phyloP scores from a whole-genome alignment of 2,329 filamentous ascomycete species.

The Epichloe sibirici region DNA sequence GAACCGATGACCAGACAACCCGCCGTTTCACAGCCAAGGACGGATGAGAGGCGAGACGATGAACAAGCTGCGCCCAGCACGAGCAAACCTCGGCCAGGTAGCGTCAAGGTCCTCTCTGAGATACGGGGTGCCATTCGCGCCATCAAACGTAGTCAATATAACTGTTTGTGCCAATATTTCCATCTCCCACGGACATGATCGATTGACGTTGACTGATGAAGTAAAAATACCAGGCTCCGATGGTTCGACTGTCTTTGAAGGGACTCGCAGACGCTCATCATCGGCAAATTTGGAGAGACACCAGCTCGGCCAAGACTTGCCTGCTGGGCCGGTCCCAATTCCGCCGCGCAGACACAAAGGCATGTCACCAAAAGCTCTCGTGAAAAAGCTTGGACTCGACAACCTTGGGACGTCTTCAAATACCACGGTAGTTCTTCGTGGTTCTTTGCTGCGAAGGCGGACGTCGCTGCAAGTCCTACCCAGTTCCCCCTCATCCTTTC shows the following conservation, averaged over 20 bases:
- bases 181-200: neutral
- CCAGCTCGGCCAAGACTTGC: neutral
- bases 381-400: conserved; percentile 16
- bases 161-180: conserved; percentile 10
- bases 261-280: conserved; percentile 2
- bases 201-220: neutral
- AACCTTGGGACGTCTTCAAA: conserved; percentile 14
- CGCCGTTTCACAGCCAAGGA: neutral
- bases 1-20: conserved; percentile 6
- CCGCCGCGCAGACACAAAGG: conserved; percentile 9
- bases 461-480: conserved; percentile 16
- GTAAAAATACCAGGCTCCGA: conserved; percentile 12
- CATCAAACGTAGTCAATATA: conserved; percentile 18
- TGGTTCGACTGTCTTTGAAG: conserved; percentile 10
- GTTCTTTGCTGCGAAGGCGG: conserved; percentile 9
- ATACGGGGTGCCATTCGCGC: conserved; percentile 22
- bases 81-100: conserved; percentile 15
- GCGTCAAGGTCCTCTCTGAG: conserved; percentile 23
- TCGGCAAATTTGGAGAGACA: neutral
- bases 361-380: conserved; percentile 13
- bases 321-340: neutral
- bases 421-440: conserved; percentile 18
- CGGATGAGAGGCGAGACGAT: neutral
- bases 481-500: conserved; percentile 8
- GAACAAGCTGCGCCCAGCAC: conserved; percentile 7